Evolutionary conservation across 805 yeast genomes (phyloP).

Genomic region (Starmerella etchellsii): DNA sequence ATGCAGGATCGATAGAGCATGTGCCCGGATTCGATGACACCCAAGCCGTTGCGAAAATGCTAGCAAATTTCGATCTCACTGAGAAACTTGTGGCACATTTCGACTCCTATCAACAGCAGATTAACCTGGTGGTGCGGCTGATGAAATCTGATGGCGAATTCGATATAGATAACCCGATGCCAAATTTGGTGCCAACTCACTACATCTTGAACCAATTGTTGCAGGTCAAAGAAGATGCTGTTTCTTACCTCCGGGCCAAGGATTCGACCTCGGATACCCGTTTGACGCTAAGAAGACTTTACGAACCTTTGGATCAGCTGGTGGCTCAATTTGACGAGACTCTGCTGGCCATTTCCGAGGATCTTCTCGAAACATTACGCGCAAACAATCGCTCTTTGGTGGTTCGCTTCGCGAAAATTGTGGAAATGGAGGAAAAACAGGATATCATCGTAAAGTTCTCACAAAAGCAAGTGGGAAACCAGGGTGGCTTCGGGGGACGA

Average conservation of each 20-base stretch:
- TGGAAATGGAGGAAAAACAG: slow-evolving; percentile 68
- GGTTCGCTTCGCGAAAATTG: slow-evolving; percentile 57
- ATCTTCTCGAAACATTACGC: slow-evolving; percentile 59
- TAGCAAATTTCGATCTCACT: slow-evolving; percentile 61
- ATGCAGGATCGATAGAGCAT: slow-evolving; percentile 44
- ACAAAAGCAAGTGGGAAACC: slow-evolving; percentile 18
- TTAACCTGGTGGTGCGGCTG: slow-evolving; percentile 39
- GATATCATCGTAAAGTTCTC: slow-evolving; percentile 44
- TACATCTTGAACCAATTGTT: slow-evolving; percentile 55
- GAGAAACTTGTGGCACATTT: slow-evolving; percentile 53
- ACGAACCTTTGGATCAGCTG: slow-evolving; percentile 37
- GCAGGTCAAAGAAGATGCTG: slow-evolving; percentile 65
- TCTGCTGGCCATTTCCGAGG: slow-evolving; percentile 53
- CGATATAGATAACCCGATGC: slow-evolving; percentile 33
- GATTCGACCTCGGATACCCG: slow-evolving; percentile 49
- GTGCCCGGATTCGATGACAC: slow-evolving; percentile 59
- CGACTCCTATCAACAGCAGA: slow-evolving; percentile 38
- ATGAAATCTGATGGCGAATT: slow-evolving; percentile 37
- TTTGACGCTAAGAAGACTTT: slow-evolving; percentile 48
- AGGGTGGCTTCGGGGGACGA: too few species aligned
- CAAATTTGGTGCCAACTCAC: slow-evolving; percentile 54
- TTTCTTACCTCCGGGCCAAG: slow-evolving; percentile 7
- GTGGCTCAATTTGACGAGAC: slow-evolving; percentile 47
- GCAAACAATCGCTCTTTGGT: slow-evolving; percentile 56
- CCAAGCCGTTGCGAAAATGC: slow-evolving; percentile 49